Percentiles rank a stretch among this genome's conserved stretches.
Conservation (phyloP, 2,329 filamentous ascomycete genomes). For the Pestalotiopsis sp. region DNA sequence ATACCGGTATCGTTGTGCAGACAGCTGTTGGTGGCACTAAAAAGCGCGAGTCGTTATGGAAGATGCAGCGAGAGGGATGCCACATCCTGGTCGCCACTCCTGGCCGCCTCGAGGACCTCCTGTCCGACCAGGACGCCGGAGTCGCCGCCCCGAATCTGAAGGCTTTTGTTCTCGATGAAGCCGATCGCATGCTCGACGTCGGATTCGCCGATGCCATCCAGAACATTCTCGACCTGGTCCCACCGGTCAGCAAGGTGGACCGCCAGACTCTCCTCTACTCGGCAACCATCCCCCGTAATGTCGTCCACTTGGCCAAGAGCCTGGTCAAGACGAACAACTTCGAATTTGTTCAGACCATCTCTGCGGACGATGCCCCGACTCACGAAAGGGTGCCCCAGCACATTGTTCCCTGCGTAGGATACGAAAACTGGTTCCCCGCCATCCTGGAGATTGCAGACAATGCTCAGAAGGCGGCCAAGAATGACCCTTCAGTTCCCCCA, state of each 20-base stretch:
- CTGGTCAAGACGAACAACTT: conserved; percentile 80
- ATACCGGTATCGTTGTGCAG: conserved; percentile 67
- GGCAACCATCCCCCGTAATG: conserved; percentile 83
- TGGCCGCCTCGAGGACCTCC: conserved; percentile 80
- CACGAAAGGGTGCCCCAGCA: conserved; percentile 84
- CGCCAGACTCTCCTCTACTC: conserved; percentile 95
- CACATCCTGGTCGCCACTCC: conserved; percentile 90
- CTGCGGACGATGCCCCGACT: conserved; percentile 77
- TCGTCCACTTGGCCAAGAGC: conserved; percentile 74
- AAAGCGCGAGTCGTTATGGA: conserved; percentile 66
- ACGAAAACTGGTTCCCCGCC: conserved; percentile 75
- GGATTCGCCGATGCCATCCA: conserved; percentile 71
- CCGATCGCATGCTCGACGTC: conserved; percentile 97
- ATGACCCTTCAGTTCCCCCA: conserved; percentile 47
- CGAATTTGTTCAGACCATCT: conserved; percentile 87
- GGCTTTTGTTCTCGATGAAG: conserved; percentile 93
- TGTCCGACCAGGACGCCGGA: conserved; percentile 63
- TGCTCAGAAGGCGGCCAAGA: conserved; percentile 47
- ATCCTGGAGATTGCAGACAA: conserved; percentile 74
- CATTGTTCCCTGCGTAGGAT: conserved; percentile 63
- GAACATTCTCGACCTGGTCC: conserved; percentile 62
- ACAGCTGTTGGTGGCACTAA: conserved; percentile 90
- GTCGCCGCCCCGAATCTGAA: conserved; percentile 79
- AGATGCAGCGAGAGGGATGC: conserved; percentile 74
- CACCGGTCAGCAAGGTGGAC: conserved; percentile 59